phyloP scores from a whole-genome alignment of 768 basidiomycete genomes.

The Hygrophoropsis aurantiaca region DNA sequence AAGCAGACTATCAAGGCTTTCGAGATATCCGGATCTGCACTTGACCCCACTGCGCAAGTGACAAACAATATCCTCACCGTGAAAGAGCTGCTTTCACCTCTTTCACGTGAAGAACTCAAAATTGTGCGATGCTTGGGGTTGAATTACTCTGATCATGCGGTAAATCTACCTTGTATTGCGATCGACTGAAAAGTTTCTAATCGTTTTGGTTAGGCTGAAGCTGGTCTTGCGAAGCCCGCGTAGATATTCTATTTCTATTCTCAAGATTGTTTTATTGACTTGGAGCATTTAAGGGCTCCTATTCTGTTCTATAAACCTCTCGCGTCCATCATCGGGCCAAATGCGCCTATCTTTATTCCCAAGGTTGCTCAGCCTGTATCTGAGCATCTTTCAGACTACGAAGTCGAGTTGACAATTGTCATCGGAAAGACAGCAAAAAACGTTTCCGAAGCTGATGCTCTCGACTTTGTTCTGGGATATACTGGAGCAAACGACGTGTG shows the following conservation, averaged over 20 bases:
- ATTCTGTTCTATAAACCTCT: slow-evolving; percentile 81
- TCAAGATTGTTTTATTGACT: background rate
- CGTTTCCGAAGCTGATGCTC: slow-evolving; percentile 75
- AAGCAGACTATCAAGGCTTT: slow-evolving; percentile 60
- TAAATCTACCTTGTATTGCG: slow-evolving; percentile 27
- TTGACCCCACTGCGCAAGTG: slow-evolving; percentile 67
- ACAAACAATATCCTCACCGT: slow-evolving; percentile 67
- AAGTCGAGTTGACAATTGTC: slow-evolving; percentile 78
- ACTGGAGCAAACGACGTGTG: slow-evolving; percentile 77
- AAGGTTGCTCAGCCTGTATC: slow-evolving; percentile 66
- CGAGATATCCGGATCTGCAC: slow-evolving; percentile 69
- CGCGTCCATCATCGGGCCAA: slow-evolving; percentile 68
- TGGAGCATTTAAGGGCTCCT: slow-evolving; percentile 47
- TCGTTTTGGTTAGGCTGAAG: slow-evolving; percentile 52
- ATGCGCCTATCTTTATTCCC: slow-evolving; percentile 65
- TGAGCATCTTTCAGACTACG: slow-evolving; percentile 77
- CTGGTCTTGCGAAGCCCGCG: slow-evolving; percentile 63
- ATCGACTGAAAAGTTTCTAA: background rate
- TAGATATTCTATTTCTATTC: slow-evolving; percentile 29
- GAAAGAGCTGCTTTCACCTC: slow-evolving; percentile 65
- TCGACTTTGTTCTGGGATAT: slow-evolving; percentile 86
- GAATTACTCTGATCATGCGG: slow-evolving; percentile 86
- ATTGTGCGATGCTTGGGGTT: slow-evolving; percentile 76
- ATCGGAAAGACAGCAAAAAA: slow-evolving; percentile 81
- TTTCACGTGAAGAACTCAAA: slow-evolving; percentile 65